Evolutionary conservation across 2,329 filamentous ascomycete genomes (phyloP).

Genomic region (Microcyclospora pomicola): DNA sequence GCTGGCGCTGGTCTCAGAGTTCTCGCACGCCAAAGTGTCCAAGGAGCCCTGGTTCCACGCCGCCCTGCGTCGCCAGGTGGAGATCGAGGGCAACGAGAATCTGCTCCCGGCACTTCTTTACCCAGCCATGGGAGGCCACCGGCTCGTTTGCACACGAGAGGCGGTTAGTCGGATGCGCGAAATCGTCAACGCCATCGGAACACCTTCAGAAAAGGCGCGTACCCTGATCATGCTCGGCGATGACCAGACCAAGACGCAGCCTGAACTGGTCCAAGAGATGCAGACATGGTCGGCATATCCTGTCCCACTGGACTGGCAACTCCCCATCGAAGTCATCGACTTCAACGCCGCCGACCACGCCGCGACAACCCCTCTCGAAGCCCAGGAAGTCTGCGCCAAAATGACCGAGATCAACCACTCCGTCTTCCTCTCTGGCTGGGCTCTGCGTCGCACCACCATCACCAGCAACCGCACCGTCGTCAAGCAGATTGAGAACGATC

Average conservation of each 20-base stretch:
- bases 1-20: slow-evolving; percentile 58
- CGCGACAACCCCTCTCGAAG: slow-evolving; percentile 32
- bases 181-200: slow-evolving; percentile 51
- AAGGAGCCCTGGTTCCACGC: slow-evolving; percentile 42
- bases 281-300: slow-evolving; percentile 38
- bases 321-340: slow-evolving; percentile 47
- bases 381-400: slow-evolving; percentile 31
- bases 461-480: slow-evolving; percentile 57
- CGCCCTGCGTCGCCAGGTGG: slow-evolving; percentile 50
- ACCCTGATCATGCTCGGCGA: slow-evolving; percentile 45
- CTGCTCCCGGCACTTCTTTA: slow-evolving; percentile 49
- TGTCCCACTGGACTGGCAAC: slow-evolving; percentile 39
- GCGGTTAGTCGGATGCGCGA: slow-evolving; percentile 53
- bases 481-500: slow-evolving; percentile 47
- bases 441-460: slow-evolving; percentile 47
- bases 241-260: slow-evolving; percentile 20
- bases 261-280: slow-evolving; percentile 19
- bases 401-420: slow-evolving; percentile 52
- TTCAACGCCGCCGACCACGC: slow-evolving; percentile 26
- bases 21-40: slow-evolving; percentile 44
- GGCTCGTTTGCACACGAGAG: slow-evolving; percentile 52
- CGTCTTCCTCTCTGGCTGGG: slow-evolving; percentile 63
- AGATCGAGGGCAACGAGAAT: slow-evolving; percentile 47
- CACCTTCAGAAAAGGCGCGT: slow-evolving; percentile 44
- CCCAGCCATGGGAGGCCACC: slow-evolving; percentile 42